Evolutionary conservation across 2,329 filamentous ascomycete genomes (phyloP).

Genomic region (Fusarium verrucosum): DNA sequence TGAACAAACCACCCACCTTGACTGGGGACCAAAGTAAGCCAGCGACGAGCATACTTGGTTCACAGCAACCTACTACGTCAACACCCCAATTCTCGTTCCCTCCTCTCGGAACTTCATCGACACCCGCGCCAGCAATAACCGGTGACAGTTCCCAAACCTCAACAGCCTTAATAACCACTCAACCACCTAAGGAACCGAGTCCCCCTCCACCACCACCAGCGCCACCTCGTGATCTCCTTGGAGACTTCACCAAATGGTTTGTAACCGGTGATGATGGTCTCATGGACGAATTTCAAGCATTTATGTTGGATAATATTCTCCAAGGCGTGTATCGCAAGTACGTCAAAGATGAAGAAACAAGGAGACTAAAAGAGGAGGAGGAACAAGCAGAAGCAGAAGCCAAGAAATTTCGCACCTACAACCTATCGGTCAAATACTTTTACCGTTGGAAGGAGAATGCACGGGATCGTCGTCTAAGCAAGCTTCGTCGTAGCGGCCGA

Average conservation of each 20-base stretch:
- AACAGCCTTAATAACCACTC: background rate
- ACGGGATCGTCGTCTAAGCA: constrained; percentile 58
- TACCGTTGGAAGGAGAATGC: constrained; percentile 64
- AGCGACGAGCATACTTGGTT: constrained; percentile 1
- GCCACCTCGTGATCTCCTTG: constrained; percentile 54
- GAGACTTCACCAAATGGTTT: constrained; percentile 63
- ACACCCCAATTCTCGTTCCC: constrained; percentile 24
- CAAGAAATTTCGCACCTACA: constrained; percentile 59
- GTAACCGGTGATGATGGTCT: constrained; percentile 64
- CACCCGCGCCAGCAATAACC: background rate
- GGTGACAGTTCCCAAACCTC: background rate
- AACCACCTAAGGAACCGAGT: constrained; percentile 12
- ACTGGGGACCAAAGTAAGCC: constrained; percentile 6
- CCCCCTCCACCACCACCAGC: constrained; percentile 18
- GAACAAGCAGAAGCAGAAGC: constrained; percentile 57
- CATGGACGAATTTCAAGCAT: constrained; percentile 60
- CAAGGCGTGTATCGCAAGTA: constrained; percentile 54
- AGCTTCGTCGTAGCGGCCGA: constrained; percentile 61
- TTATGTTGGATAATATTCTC: constrained; percentile 58
- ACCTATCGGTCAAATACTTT: constrained; percentile 63
- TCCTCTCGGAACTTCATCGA: constrained; percentile 2
- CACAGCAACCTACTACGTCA: background rate
- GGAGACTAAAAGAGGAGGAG: constrained; percentile 59
- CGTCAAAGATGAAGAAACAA: constrained; percentile 53
- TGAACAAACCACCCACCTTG: background rate